A percentile compares a stretch with the other conserved stretches of the same genome.
Evolutionary conservation across 2,329 filamentous ascomycete species (phyloP).

Genomic region (Alternaria viburni): DNA sequence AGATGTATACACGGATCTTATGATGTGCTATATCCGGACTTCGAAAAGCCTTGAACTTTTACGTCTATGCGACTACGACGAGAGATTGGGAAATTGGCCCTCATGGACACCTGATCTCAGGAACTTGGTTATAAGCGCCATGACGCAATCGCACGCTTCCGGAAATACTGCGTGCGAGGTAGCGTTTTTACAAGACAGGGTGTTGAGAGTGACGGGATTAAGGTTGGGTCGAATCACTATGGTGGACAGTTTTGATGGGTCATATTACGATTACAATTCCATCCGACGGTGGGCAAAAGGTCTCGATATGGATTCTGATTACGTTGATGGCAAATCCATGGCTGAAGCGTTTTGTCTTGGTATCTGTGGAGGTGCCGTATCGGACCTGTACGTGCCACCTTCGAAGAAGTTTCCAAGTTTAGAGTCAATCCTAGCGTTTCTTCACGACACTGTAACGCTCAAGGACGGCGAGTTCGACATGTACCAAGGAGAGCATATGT

Average conservation of each 20-base stretch:
- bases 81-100: neutral
- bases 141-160: no score
- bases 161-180: neutral
- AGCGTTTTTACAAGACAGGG: neutral
- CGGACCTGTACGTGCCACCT: neutral
- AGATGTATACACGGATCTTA: neutral
- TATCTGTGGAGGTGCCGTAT: rapidly evolving
- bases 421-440: neutral
- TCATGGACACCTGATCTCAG: neutral
- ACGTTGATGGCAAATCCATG: neutral
- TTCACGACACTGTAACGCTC: neutral
- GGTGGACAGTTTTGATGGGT: neutral
- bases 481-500: rapidly evolving
- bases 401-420: neutral
- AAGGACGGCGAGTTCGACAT: neutral
- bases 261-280: neutral
- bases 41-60: neutral
- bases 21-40: no score
- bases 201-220: neutral
- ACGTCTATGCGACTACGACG: neutral
- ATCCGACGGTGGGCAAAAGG: neutral
- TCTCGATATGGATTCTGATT: neutral
- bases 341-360: neutral
- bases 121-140: neutral
- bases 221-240: neutral